Evolutionary conservation across 2,329 filamentous ascomycete genomes (phyloP).

Genomic region (Penicillium sp.): DNA sequence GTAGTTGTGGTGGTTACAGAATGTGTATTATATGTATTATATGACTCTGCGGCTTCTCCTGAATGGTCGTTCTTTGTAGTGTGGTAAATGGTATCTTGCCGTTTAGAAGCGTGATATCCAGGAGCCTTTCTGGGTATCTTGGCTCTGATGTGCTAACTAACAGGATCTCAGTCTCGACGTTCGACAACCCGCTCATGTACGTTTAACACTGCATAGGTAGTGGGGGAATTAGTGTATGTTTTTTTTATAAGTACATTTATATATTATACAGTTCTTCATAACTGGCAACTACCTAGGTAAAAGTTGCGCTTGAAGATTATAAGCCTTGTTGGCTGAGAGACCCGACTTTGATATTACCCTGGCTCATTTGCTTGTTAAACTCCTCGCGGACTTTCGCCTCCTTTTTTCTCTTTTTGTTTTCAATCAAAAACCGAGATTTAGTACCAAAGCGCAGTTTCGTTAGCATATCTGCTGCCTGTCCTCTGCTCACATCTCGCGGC

Average conservation of each 20-base stretch:
- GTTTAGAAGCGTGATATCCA: background rate
- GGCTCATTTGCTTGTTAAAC: constrained; percentile 24
- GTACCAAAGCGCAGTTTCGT: constrained; percentile 84
- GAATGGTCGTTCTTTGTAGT: background rate
- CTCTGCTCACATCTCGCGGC: constrained; percentile 64
- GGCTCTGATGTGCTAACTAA: no score
- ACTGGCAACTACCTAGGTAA: background rate
- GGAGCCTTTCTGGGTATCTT: no score
- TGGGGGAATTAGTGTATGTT: background rate
- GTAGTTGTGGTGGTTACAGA: background rate
- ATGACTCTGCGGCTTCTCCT: background rate
- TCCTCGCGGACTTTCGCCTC: constrained; percentile 30
- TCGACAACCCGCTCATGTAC: no score
- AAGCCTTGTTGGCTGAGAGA: constrained; percentile 24
- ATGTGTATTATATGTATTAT: background rate
- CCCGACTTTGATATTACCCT: constrained; percentile 47
- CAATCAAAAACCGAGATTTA: constrained; percentile 57
- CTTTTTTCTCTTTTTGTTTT: constrained; percentile 48
- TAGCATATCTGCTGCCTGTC: constrained; percentile 82
- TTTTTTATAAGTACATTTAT: background rate
- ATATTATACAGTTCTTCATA: background rate
- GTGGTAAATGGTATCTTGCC: no score
- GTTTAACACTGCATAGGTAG: background rate
- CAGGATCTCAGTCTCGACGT: background rate
- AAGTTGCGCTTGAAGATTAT: background rate